Base-by-base conservation (phyloP, 768 basidiomycete genomes). In the Punctularia strigosozonata region DNA sequence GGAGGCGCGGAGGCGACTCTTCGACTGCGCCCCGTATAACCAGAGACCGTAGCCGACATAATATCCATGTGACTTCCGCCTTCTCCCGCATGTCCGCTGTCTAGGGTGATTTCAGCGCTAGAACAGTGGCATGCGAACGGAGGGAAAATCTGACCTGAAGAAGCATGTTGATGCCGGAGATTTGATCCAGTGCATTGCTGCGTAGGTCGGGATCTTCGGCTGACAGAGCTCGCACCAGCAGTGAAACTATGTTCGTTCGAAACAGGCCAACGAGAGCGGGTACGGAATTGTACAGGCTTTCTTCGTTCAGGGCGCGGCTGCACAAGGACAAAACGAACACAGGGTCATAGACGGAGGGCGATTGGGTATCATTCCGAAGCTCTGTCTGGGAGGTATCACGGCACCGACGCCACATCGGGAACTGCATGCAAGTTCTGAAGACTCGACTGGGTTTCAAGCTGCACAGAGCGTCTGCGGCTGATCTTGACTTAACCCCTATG, bases 191-290 rank as follows among this genome's bases (percentile, higher is more conserved):
- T 3, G 81, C 77, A 1, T 82, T 47, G 18, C 70, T 64, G 15
- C 89, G 77, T 4, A 86, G 58, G 8, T 62, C 59, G 3, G 48
- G 57, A 44, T 84, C 73, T 37, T 74, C 75, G 4, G 81, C 73
- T 0, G 88, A 83, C 35, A 95, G 54, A 1, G 74, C 66, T 12
- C 82, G 73, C 17, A 94, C 68, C 2, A 84, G 67, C 35, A 97
- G 46, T 32, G 83, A 72, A 10, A 83, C 69, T 8, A 80, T 63
- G 46, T 94, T 91, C 5, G 81, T 83, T 46, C 89, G 64, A 53
- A 92, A 79, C 14, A 95, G 55, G 50, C 86, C 80, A 12, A 92
- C 80, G 90, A 90, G 94, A n/a, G n/a, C n/a, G n/a, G n/a, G n/a
- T n/a, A n/a, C n/a, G n/a, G n/a, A n/a, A n/a, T n/a, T n/a, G n/a